Evolutionary conservation across 768 basidiomycete genomes (phyloP), one percentile per base, ranked within the genome.

Genomic region (Baorangia bicolor): DNA sequence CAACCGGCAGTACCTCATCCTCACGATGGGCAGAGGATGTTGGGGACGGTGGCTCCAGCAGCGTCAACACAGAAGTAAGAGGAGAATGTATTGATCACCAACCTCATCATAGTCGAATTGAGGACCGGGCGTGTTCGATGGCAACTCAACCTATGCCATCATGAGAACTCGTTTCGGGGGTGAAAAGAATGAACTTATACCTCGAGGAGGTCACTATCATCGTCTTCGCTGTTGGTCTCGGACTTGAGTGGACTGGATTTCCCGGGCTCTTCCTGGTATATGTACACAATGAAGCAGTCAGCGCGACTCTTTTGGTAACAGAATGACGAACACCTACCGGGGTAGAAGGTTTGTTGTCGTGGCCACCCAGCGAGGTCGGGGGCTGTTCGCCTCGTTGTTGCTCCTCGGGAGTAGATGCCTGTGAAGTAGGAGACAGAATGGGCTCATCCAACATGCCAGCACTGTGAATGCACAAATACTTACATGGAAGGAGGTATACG

Each of bases 91-190:
- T 1, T 33, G 11, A 35, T 33, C 45, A 20, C 45, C 6, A 20
- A 48, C 53, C 31, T 47, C n/a, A 2, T 34, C 39, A 20, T 41
- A 48, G 39, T 54, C 31, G 31, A 54, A 54, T 6, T n/a, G 53
- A 5, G 9, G n/a, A n/a, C n/a, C 16, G 2, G 45, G 20, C 1
- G 31, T n/a, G 21, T 18, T 40, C 7, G 44, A 10, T 16, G 39
- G 45, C 11, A 41, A 6, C 13, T 47, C 39, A 8, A 27, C 2
- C 53, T 54, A 34, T 41, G 4, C 5, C 2, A 13, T 23, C 1
- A 25, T 33, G 30, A 47, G 25, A 41, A 34, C 20, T 33, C 3
- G 9, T 9, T 31, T 33, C 9, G 18, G 23, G 16, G 13, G 48
- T 27, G 20, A 37, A 13, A 37, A 8, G 18, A 12, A 28, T 2